These are phyloP conservation scores for Caryopteris hybrid DNA, from an alignment of 305 asterid genomes.

Conservation along the genomic window DNA sequence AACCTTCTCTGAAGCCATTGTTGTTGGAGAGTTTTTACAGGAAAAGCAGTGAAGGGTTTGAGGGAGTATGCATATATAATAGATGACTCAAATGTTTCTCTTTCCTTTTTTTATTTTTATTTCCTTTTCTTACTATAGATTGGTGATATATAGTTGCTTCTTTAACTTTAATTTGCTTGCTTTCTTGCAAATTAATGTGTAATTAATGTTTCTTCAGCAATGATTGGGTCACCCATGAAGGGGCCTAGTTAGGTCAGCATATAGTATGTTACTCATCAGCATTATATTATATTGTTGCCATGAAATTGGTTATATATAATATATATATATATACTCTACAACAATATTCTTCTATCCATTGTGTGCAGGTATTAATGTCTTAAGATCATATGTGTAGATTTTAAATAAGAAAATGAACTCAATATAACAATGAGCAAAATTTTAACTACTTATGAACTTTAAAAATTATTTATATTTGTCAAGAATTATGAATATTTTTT, in stretches of 20 bases:
- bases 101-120: background rate
- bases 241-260: slow-evolving; percentile 22
- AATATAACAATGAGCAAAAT: too few species aligned
- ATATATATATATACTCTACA: too few species aligned
- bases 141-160: slow-evolving; percentile 13
- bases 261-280: background rate
- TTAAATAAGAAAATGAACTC: too few species aligned
- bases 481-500: too few species aligned
- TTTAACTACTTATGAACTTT: too few species aligned
- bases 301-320: too few species aligned
- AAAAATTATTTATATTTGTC: too few species aligned
- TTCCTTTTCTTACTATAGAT: background rate
- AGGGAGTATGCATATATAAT: slow-evolving; percentile 27
- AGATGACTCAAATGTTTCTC: slow-evolving; percentile 1
- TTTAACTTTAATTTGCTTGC: background rate
- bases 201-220: slow-evolving; percentile 35
- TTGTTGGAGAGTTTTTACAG: background rate
- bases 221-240: slow-evolving; percentile 44
- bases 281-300: slow-evolving; percentile 2
- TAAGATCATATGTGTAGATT: too few species aligned
- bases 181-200: slow-evolving; percentile 21
- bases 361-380: too few species aligned
- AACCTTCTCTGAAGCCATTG: slow-evolving; percentile 80
- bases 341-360: too few species aligned
- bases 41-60: slow-evolving; percentile 16